Percentiles rank a stretch among this genome's conserved stretches.
Evolutionary conservation across 2,329 filamentous ascomycete genomes (phyloP).

Genomic region (Pseudocercospora fuligena): DNA sequence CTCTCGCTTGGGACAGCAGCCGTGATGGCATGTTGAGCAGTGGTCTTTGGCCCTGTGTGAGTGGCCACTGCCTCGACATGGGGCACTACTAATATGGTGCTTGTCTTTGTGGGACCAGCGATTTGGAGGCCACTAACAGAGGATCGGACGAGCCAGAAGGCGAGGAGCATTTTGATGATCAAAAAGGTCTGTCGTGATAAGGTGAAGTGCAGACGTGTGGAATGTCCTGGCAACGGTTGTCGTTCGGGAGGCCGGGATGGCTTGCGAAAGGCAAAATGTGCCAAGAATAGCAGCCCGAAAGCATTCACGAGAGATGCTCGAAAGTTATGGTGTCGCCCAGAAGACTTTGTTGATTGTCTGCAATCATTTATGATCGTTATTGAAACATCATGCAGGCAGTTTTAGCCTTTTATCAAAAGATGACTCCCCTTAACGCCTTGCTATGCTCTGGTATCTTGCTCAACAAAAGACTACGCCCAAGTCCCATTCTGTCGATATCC

Average conservation of each 20-base stretch:
- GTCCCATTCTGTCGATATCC: slow-evolving; percentile 3
- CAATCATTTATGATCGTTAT: not conserved
- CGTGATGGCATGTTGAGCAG: not conserved
- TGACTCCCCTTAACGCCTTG: not conserved
- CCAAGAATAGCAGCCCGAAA: not conserved
- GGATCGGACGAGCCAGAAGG: not conserved
- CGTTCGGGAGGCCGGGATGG: not conserved
- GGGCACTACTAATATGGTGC: not conserved
- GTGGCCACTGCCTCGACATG: not conserved
- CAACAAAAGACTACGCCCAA: not conserved
- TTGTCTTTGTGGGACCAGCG: not conserved
- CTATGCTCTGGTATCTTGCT: not conserved
- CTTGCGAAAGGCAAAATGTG: not conserved
- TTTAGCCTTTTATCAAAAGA: not conserved
- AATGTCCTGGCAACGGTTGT: not conserved
- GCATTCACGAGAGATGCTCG: not conserved
- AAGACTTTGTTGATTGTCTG: no score
- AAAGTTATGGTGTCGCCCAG: not conserved
- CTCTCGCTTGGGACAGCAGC: not conserved
- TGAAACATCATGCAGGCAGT: not conserved
- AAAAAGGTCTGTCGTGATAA: not conserved
- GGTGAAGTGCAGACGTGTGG: not conserved
- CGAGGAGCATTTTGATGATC: not conserved
- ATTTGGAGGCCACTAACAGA: not conserved
- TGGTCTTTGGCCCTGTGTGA: no score